phyloP scores from a whole-genome alignment of 2,329 filamentous ascomycete species.

The Claviceps maximensis region DNA sequence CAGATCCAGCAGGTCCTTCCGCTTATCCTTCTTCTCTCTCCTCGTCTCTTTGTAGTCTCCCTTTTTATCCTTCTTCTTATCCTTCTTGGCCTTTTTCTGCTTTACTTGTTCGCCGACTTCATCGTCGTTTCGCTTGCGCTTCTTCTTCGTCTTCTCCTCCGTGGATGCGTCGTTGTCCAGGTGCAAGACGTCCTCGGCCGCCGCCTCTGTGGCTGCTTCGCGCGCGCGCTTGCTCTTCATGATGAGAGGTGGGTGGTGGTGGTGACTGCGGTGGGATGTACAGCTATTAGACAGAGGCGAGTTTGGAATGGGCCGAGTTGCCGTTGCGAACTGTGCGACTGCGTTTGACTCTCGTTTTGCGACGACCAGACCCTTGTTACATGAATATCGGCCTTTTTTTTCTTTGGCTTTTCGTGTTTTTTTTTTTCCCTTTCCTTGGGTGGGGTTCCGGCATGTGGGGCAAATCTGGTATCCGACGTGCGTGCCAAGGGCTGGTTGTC shows the following conservation, averaged over 20 bases:
- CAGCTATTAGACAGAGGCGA: too few relatives aligned
- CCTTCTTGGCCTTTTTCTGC: constrained; percentile 20
- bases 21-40: constrained; percentile 28
- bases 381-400: neutral
- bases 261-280: neutral
- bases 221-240: constrained; percentile 28
- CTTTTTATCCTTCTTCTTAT: constrained; percentile 19
- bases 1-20: constrained; percentile 24
- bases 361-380: neutral
- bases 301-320: too few relatives aligned
- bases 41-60: constrained; percentile 22
- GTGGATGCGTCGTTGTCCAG: constrained; percentile 11
- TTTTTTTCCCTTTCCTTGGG: neutral
- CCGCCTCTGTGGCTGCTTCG: constrained; percentile 18
- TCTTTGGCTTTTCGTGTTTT: neutral
- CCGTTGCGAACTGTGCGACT: too few relatives aligned
- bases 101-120: constrained; percentile 11
- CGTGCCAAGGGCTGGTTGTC: neutral
- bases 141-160: constrained; percentile 28
- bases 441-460: neutral
- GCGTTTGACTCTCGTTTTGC: neutral
- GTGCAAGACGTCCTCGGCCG: constrained; percentile 14
- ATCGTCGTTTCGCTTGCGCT: constrained; percentile 23
- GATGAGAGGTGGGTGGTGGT: neutral
- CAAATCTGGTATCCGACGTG: neutral